Evolutionary conservation across 208 protist genomes (phyloP).

Genomic region (Crithidia acanthocephali): DNA sequence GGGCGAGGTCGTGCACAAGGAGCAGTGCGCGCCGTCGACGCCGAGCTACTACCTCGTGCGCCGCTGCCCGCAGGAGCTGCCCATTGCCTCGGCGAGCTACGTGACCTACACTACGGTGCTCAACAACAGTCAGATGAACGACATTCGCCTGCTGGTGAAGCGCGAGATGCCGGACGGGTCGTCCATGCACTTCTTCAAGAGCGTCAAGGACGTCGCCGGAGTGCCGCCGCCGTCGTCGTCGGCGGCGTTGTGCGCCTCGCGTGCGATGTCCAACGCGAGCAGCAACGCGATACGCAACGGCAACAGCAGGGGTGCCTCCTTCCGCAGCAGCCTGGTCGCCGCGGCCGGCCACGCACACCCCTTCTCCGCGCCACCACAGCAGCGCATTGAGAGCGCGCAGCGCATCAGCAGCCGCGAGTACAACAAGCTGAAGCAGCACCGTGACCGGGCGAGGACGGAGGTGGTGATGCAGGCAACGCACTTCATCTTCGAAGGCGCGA

Average conservation of each 20-base stretch:
- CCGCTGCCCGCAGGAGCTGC: constrained; percentile 36
- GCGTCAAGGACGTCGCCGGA: constrained; percentile 31
- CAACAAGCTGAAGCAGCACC: constrained; percentile 58
- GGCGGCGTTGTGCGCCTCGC: neutral
- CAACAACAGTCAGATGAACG: constrained; percentile 56
- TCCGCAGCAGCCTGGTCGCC: constrained; percentile 12
- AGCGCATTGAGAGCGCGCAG: constrained; percentile 56
- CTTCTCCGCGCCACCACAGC: constrained; percentile 21
- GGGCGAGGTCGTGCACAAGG: constrained; percentile 46
- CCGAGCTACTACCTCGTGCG: constrained; percentile 54
- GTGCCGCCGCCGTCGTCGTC: neutral
- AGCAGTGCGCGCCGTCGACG: constrained; percentile 27
- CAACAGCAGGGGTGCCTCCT: constrained; percentile 17
- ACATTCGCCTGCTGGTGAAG: constrained; percentile 61
- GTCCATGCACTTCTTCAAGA: constrained; percentile 72
- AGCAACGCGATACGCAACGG: constrained; percentile 1
- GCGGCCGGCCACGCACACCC: neutral
- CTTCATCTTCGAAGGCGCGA: constrained; percentile 63
- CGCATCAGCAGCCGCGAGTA: constrained; percentile 83
- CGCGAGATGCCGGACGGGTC: constrained; percentile 61
- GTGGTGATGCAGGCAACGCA: constrained; percentile 56
- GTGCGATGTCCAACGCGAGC: constrained; percentile 16
- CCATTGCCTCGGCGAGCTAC: constrained; percentile 48
- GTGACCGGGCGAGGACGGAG: constrained; percentile 46
- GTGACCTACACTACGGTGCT: constrained; percentile 56